These are phyloP conservation scores for Saccharomyces paradoxus DNA, from an alignment of 805 yeast species.

Conservation along the genomic window DNA sequence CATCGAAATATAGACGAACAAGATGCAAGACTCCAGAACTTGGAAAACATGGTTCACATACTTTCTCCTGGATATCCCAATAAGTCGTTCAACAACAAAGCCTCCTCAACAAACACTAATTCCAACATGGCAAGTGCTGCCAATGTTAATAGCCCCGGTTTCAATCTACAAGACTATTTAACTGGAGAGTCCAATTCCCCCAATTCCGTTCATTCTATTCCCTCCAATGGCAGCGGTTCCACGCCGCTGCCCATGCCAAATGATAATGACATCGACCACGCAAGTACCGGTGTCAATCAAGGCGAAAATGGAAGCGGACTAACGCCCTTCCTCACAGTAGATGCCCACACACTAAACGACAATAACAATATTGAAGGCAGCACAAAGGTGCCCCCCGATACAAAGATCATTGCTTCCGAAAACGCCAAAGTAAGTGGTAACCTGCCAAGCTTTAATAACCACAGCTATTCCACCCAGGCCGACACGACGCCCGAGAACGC, in stretches of 20 bases:
- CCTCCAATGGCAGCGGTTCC: background rate
- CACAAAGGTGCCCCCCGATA: background rate
- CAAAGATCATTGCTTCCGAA: background rate
- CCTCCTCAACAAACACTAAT: background rate
- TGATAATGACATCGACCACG: background rate
- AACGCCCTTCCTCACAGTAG: background rate
- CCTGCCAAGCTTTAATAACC: background rate
- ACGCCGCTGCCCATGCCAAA: background rate
- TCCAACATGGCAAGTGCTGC: background rate
- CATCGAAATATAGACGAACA: slow-evolving; percentile 27
- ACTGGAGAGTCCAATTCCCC: slow-evolving; percentile 4
- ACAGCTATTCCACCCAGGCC: background rate
- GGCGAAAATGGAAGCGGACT: background rate
- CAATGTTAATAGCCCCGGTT: slow-evolving; percentile 3
- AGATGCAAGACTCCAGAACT: slow-evolving; percentile 26
- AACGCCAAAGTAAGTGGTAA: background rate
- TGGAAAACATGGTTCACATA: slow-evolving; percentile 24
- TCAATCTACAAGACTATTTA: slow-evolving; percentile 15
- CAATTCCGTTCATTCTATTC: background rate
- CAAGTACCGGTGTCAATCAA: background rate
- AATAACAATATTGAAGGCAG: background rate
- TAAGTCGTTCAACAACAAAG: slow-evolving; percentile 4
- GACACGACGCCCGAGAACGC: background rate
- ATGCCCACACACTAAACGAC: background rate
- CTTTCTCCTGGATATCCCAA: slow-evolving; percentile 5